phyloP scores from a whole-genome alignment of 768 basidiomycete species.

The Podaxis carcinomalis region DNA sequence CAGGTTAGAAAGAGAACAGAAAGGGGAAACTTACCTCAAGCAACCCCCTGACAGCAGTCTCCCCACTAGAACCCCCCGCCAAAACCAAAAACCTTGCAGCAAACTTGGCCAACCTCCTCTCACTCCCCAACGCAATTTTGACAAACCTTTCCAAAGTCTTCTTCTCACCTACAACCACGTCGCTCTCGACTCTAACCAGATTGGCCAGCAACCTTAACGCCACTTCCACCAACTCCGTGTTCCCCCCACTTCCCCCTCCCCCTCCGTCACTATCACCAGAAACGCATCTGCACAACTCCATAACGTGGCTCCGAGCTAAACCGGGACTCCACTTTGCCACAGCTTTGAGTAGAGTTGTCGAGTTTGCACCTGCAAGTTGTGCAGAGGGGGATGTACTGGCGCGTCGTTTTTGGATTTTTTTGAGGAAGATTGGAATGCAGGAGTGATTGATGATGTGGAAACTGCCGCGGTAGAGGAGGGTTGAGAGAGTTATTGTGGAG shows the following conservation, averaged over 20 bases:
- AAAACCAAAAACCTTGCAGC: slow-evolving; percentile 71
- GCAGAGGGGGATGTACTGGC: slow-evolving; percentile 30
- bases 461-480: slow-evolving; percentile 64
- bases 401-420: slow-evolving; percentile 53
- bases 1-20: neutral
- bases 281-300: slow-evolving; percentile 44
- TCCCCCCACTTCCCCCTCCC: slow-evolving; percentile 17
- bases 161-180: slow-evolving; percentile 61
- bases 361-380: slow-evolving; percentile 40
- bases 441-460: slow-evolving; percentile 82
- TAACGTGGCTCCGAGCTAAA: slow-evolving; percentile 67
- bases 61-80: slow-evolving; percentile 34
- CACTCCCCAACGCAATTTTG: slow-evolving; percentile 54
- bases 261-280: slow-evolving; percentile 44
- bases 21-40: slow-evolving; percentile 50
- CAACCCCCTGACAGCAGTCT: slow-evolving; percentile 42
- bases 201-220: slow-evolving; percentile 76
- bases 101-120: slow-evolving; percentile 76
- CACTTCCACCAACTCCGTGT: slow-evolving; percentile 51
- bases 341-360: slow-evolving; percentile 40
- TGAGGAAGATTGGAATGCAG: slow-evolving; percentile 76
- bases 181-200: slow-evolving; percentile 54
- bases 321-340: slow-evolving; percentile 75
- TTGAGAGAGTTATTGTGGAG: slow-evolving; percentile 62
- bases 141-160: slow-evolving; percentile 61